Evolutionary conservation across 2,329 filamentous ascomycete species (phyloP).

Genomic region (Scedosporium minutisporum): DNA sequence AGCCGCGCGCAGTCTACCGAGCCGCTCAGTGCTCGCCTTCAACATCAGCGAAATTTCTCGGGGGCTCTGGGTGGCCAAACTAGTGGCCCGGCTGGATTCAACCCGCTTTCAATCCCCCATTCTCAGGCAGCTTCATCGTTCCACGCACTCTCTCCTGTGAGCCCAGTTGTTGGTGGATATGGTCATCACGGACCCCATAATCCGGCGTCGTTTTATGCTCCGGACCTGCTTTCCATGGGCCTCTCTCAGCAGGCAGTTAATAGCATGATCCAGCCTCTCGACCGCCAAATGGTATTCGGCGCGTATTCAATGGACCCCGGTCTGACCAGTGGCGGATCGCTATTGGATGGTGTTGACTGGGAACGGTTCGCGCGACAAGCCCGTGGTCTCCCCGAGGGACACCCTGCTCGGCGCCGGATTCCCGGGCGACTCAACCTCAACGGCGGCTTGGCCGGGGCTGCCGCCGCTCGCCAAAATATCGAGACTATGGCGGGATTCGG

Average conservation of each 20-base stretch:
- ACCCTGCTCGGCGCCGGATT: constrained; percentile 16
- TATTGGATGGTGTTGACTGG: constrained; percentile 36
- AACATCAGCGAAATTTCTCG: constrained; percentile 29
- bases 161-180: constrained; percentile 32
- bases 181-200: constrained; percentile 26
- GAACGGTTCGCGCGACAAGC: constrained; percentile 20
- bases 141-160: constrained; percentile 42
- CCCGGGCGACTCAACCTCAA: constrained; percentile 7
- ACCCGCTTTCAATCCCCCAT: constrained; percentile 30
- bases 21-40: constrained; percentile 3
- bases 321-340: constrained; percentile 23
- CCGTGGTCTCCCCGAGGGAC: not conserved
- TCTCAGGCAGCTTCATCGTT: constrained; percentile 29
- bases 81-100: constrained; percentile 29
- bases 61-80: constrained; percentile 30
- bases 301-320: constrained; percentile 51
- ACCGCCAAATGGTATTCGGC: constrained; percentile 66
- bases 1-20: not conserved
- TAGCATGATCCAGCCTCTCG: constrained; percentile 56
- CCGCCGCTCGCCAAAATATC: not conserved
- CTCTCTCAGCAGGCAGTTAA: constrained; percentile 36
- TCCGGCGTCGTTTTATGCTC: constrained; percentile 33
- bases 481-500: constrained; percentile 11
- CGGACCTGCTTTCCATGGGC: constrained; percentile 43
- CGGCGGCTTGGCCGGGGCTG: constrained; percentile 10